Conservation (phyloP, 1,284 basidiomycete genomes). For the Leccinum cinnamomeum region DNA sequence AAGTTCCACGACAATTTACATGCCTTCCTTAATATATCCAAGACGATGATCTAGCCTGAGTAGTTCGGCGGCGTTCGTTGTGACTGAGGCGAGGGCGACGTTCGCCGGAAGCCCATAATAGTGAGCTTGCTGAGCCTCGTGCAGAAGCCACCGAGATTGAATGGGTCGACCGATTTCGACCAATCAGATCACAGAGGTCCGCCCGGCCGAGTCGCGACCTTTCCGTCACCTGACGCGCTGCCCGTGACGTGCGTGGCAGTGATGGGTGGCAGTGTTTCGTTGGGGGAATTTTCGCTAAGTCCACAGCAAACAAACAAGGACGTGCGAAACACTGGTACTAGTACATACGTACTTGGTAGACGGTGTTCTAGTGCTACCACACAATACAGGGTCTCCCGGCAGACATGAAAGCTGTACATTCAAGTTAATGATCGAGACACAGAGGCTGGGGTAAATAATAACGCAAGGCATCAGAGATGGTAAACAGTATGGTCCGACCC, state of each 20-base stretch:
- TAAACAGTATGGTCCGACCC: background rate
- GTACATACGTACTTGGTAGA: too few species aligned
- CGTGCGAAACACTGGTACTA: background rate
- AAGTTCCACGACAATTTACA: background rate
- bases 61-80: constrained; percentile 57
- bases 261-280: too few species aligned
- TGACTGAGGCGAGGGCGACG: constrained; percentile 58
- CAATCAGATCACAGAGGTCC: too few species aligned
- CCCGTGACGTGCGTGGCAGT: too few species aligned
- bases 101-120: constrained; percentile 52
- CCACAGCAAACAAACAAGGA: constrained; percentile 11
- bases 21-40: constrained; percentile 57
- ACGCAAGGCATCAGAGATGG: constrained; percentile 24
- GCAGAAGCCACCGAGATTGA: constrained; percentile 65
- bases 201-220: too few species aligned
- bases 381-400: constrained; percentile 10
- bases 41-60: constrained; percentile 68
- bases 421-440: constrained; percentile 4
- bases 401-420: constrained; percentile 6
- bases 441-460: constrained; percentile 23
- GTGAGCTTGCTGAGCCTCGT: constrained; percentile 71
- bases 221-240: too few species aligned
- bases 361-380: background rate
- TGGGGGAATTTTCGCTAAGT: background rate
- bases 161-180: constrained; percentile 30